A percentile compares a stretch with the other conserved stretches of the same genome.
These are phyloP conservation scores for Schwanniomyces vanrijiae DNA, from an alignment of 805 yeast species.

Conservation along the genomic window DNA sequence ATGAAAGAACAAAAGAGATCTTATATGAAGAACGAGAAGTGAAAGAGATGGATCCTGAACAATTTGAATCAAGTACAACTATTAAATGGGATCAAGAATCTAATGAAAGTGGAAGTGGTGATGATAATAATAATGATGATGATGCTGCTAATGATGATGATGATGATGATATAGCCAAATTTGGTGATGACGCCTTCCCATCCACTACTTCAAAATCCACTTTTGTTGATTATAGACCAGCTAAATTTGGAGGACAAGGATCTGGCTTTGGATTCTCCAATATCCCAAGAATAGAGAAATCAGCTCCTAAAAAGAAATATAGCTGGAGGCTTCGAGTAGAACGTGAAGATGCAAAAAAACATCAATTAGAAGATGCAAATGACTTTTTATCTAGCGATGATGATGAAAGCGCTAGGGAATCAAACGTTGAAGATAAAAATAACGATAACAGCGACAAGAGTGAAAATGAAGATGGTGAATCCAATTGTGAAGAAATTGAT, in stretches of 20 bases:
- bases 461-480: constrained; percentile 14
- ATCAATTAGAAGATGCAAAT: constrained; percentile 55
- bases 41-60: constrained; percentile 30
- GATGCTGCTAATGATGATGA: constrained; percentile 15
- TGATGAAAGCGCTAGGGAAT: constrained; percentile 12
- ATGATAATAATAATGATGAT: constrained; percentile 20
- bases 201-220: constrained; percentile 23
- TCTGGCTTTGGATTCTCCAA: constrained; percentile 69
- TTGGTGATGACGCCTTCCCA: constrained; percentile 6
- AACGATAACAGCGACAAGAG: constrained; percentile 21
- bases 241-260: constrained; percentile 58
- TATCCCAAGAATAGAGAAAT: constrained; percentile 46
- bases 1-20: constrained; percentile 58
- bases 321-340: constrained; percentile 62
- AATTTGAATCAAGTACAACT: constrained; percentile 4
- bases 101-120: constrained; percentile 18
- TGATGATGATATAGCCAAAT: constrained; percentile 13
- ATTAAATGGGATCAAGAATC: constrained; percentile 7
- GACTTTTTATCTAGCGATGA: constrained; percentile 52
- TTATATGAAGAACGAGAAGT: constrained; percentile 69
- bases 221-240: constrained; percentile 73
- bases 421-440: constrained; percentile 16
- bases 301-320: constrained; percentile 45
- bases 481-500: constrained; percentile 13
- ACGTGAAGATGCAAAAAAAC: constrained; percentile 36